Evolutionary conservation across 306 rosid genomes (phyloP), one percentile per base, ranked within the genome.

Genomic region (Malus asiatica): DNA sequence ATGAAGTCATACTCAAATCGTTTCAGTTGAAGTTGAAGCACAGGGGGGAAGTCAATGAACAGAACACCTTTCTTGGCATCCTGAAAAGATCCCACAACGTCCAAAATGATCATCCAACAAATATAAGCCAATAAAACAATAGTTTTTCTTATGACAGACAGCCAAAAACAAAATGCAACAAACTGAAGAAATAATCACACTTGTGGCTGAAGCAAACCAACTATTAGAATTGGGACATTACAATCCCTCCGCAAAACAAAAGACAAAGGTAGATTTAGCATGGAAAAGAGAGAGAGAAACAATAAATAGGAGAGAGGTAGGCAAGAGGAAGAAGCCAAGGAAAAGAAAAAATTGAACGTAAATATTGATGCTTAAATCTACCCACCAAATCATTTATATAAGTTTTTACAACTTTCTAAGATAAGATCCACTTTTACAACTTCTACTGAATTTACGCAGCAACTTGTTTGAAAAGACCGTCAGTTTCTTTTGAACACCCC

Each of bases 11-110:
- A 96, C 81, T 96, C 99, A 84, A 96, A 96, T 75, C 99, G 90
- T 78, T 96, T 96, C 71, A 96, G 87, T 83, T 96, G 99, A 80
- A 96, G 99, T 81, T 96, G 99, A 83, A 96, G 97, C 51, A 96
- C 99, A 11, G 98, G 99, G 6, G 99, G 99, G 55, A 96, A 96
- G 78, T 96, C 99, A 60, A 90, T 96, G 80, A 96, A 96, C 57
- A 96, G 78, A 40, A 92, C 98, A 70, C 99, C 99, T 81, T 96
- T 96, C 93, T 82, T 96, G 66, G 99, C 99, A 87, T 92, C 98
- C 99, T 96, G 93, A 81, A 59, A 85, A 25, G 18, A 74, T 66
- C 46, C 83, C 62, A 59, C 14, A 44, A 61, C 38, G 13, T 25
- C 19, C 27, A 18, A 65, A 72, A 52, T 30, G 42, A 38, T 60